Evolutionary conservation across 768 basidiomycete species (phyloP), one percentile per base, ranked within the genome.

Genomic region (Trametes cubensis): DNA sequence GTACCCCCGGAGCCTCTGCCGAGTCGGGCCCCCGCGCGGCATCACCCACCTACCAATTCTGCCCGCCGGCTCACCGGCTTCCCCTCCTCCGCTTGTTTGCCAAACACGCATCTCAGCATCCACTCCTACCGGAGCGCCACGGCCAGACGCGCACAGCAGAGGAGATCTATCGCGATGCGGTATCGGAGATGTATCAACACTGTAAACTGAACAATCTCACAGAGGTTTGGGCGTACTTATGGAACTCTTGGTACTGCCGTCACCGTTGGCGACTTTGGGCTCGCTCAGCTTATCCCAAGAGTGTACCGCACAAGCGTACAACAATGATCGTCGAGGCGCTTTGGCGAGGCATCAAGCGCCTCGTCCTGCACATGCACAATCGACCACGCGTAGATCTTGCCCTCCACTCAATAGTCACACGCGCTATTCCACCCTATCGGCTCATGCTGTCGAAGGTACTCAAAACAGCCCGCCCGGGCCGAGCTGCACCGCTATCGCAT

Each of bases 101-200:
- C 1, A 68, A 69, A 30, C 75, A 75, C 56, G 75, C 73, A 54
- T 71, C 65, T 25, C 70, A 71, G 60, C 72, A 75, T 52, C 65
- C 72, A 2, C 53, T 66, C 3, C 70, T 74, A 51, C 63, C 67
- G 5, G 70, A 71, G 34, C 61, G 65, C 1, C 51, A 66, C 47
- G 69, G 67, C 2, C 20, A 47, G 44, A 0, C 25, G 10, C 60
- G 54, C 5, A 60, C 60, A 7, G 59, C 69, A 11, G 61, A 60
- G n/a, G 55, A 72, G 25, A 76, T 76, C n/a, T 62, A 65, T 1
- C 10, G 48, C 0, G 58, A 68, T 34, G 69, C 73, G 3, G 76
- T 77, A 0, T 44, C 60, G 3, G 75, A 78, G 41, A 77, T 79
- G 58, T 73, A 72, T 65, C 61, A 65, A 20, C 70, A 64, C 49